phyloP scores from a whole-genome alignment of 2,329 filamentous ascomycete genomes.

The Botrytis sinoallii region DNA sequence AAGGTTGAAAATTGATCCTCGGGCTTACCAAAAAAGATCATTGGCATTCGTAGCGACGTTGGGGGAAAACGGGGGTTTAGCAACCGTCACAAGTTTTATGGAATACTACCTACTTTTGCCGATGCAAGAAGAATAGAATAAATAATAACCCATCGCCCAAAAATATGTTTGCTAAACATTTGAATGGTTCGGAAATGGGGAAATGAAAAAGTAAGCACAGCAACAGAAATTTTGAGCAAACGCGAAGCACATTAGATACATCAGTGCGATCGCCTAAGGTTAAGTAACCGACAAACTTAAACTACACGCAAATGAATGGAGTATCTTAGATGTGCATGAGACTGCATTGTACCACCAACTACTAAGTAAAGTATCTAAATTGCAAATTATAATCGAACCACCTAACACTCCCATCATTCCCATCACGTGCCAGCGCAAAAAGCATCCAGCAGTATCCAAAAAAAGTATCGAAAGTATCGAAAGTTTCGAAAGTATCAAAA shows the following conservation, averaged over 20 bases:
- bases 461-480: not conserved
- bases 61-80: not conserved
- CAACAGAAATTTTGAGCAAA: not conserved
- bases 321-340: not conserved
- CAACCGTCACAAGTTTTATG: not conserved
- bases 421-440: not conserved
- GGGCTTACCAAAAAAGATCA: not conserved
- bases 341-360: not conserved
- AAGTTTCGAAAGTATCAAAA: not conserved
- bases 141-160: accelerated
- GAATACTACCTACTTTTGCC: not conserved
- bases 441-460: not conserved
- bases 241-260: not conserved
- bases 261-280: not conserved
- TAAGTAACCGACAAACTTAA: not conserved
- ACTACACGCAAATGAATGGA: not conserved
- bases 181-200: too few species aligned
- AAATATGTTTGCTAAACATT: accelerated
- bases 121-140: not conserved
- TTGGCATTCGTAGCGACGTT: not conserved
- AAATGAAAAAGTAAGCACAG: too few species aligned
- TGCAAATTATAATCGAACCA: not conserved
- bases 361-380: not conserved
- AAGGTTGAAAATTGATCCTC: accelerated
- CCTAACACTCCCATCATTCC: not conserved